Evolutionary conservation across 2,329 filamentous ascomycete species (phyloP).

Genomic region (Dothistroma septosporum): DNA sequence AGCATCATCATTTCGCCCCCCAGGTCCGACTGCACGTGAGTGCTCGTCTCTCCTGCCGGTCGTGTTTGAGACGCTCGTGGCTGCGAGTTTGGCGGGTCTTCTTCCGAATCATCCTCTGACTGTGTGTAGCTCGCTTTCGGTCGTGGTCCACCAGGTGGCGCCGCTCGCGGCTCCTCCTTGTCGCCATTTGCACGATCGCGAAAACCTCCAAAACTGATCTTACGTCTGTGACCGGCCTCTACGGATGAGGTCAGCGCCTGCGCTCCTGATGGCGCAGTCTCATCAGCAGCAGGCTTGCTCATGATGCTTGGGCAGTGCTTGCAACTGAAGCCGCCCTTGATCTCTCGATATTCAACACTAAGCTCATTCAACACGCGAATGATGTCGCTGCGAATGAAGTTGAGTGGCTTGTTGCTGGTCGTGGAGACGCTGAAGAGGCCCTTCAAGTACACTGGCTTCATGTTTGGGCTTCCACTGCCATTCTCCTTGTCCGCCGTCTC

Average conservation of each 20-base stretch:
- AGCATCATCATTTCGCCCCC: constrained; percentile 77
- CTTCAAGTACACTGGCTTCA: constrained; percentile 93
- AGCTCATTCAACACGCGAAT: constrained; percentile 84
- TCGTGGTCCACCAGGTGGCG: constrained; percentile 53
- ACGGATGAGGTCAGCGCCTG: constrained; percentile 48
- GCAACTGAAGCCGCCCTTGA: constrained; percentile 89
- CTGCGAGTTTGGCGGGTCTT: constrained; percentile 23
- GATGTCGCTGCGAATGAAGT: constrained; percentile 81
- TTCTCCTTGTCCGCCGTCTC: constrained; percentile 48
- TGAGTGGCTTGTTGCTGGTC: constrained; percentile 84
- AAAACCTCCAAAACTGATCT: constrained; percentile 79
- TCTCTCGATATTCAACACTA: constrained; percentile 86
- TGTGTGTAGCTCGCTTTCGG: constrained; percentile 76
- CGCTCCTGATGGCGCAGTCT: constrained; percentile 51
- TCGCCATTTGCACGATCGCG: constrained; percentile 61
- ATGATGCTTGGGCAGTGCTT: constrained; percentile 83
- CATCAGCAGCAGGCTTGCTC: constrained; percentile 57
- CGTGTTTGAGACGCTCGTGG: constrained; percentile 35
- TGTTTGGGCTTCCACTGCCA: constrained; percentile 58
- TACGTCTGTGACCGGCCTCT: constrained; percentile 59
- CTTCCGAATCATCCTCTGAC: constrained; percentile 40
- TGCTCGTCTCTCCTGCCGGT: constrained; percentile 79
- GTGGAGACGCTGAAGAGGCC: constrained; percentile 96
- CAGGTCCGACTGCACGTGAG: constrained; percentile 84
- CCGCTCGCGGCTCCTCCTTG: constrained; percentile 41